Evolutionary conservation across 2,329 filamentous ascomycete genomes (phyloP).

Genomic region (Ascomycota sp.): DNA sequence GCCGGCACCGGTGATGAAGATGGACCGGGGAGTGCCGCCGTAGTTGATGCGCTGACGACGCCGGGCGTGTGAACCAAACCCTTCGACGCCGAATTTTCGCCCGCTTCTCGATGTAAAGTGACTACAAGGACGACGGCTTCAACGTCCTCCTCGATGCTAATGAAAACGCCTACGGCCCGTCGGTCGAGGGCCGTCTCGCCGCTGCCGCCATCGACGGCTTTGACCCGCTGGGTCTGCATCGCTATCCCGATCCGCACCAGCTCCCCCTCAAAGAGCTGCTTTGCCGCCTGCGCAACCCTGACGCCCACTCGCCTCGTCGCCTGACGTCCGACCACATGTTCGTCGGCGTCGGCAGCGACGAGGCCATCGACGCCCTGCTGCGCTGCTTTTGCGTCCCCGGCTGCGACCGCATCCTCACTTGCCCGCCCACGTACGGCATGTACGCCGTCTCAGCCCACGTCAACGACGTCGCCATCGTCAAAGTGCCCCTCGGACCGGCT

Average conservation of each 20-base stretch:
- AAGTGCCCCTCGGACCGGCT: conserved; percentile 57
- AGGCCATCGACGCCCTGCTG: conserved; percentile 86
- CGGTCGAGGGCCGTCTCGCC: conserved; percentile 30
- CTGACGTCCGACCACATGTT: conserved; percentile 73
- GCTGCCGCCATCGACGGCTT: conserved; percentile 19
- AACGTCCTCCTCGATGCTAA: conserved; percentile 96
- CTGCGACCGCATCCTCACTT: conserved; percentile 77
- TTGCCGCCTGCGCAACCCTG: conserved; percentile 71
- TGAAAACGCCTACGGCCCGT: conserved; percentile 87
- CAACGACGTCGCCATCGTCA: conserved; percentile 75
- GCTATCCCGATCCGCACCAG: conserved; percentile 96
- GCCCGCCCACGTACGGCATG: conserved; percentile 97
- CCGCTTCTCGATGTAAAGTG: conserved; percentile 28
- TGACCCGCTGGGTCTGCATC: conserved; percentile 66
- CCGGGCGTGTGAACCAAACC: too few relatives aligned
- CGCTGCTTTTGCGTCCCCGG: conserved; percentile 84
- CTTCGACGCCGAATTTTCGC: not conserved
- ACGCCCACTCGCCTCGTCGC: conserved; percentile 52
- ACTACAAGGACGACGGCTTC: conserved; percentile 96
- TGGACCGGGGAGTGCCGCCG: too few relatives aligned
- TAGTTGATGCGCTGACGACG: too few relatives aligned
- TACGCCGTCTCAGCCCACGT: conserved; percentile 86
- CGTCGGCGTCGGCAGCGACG: conserved; percentile 87
- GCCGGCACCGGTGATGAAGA: too few relatives aligned
- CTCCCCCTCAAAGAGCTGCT: conserved; percentile 66